Base-by-base conservation (phyloP, 495 filamentous ascomycete species). In the Apiosordaria backusii region DNA sequence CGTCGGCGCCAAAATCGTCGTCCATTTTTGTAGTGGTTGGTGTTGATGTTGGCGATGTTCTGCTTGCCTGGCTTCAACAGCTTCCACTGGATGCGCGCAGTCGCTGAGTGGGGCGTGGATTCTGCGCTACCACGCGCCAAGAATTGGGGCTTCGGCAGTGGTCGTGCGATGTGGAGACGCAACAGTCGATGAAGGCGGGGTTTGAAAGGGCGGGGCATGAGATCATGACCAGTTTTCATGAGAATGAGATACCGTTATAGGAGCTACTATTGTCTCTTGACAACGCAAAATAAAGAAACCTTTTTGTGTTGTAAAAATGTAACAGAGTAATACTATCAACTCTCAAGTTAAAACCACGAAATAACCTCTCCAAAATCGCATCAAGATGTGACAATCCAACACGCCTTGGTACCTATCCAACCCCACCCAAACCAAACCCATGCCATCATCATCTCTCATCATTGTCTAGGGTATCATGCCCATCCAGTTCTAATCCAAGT, bases 1-100 rank as follows among this genome's bases (percentile, higher is more conserved):
- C 82, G 68, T 88, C 87, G 26, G 80, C 85, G 64, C 81, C 86
- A 60, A 84, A 89, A 65, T 88, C 85, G 66, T 89, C 88, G 50
- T 81, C 79, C 79, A 81, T 84, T 60, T 45, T 74, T 45, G 9
- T 45, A 15, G 35, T 45, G 35, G 35, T 45, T 15, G 40, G 21
- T 27, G n/a, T 52, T 29, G 10, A 2, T 2, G 27, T 23, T 19
- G 19, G 50, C 55, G 53, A 21, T 58, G 53, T 55, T 55, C 53
- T 55, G 18, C n/a, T 15, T 45, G 35, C 3, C 35, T 35, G 9
- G 9, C 35, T 45, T 7, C 35, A 15, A 45, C 16, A 15, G 35
- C 35, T 45, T 45, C 35, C 13, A 13, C 3, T 45, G 6, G 16
- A 15, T 45, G 35, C n/a, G n/a, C n/a, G n/a, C n/a, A 45, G 9